Base-by-base conservation (phyloP, 345 rosid species). In the Viola odorata region DNA sequence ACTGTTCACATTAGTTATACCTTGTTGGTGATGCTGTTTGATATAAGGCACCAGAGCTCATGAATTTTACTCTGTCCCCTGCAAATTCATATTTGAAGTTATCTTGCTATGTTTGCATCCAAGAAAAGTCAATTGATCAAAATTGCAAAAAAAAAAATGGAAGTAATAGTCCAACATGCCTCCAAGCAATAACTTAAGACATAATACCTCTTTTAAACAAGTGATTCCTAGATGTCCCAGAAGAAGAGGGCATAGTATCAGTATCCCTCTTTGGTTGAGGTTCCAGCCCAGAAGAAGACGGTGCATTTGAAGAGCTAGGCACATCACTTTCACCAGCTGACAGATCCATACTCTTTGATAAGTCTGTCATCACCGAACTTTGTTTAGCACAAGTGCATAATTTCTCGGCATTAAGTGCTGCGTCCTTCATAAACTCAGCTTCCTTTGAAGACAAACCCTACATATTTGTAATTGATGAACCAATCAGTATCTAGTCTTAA, bases 401-500 rank as follows among this genome's bases (percentile, higher is more conserved):
- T 72, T 89, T 91, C 45, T 82, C 89, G 4, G 76, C 68, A 77
- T 62, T 73, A 57, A 60, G 55, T 60, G 32, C 32, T 23, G 83
- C 97, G 67, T 86, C 89, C 77, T 84, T 88, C 77, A 81, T 65
- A 66, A 80, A 61, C 74, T 86, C 95, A 7, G 79, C 82, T 81
- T 88, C 88, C 80, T 91, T 91, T 45, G 88, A 83, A 75, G 92
- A 80, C 75, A 87, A 62, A 61, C 89, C 88, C 98, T 91, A 66
- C 58, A 81, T 41, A 48, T 40, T 50, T 60, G 61, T 48, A 69
- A 63, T 61, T 48, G 57, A 48, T 53, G 53, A 77, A 55, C 68
- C 36, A 75, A 37, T 51, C 60, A 71, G 37, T 52, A 45, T 48
- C 75, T 53, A 41, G 13, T 47, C 13, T 47, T 4, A 47, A 47